Evolutionary conservation across 139 green algal genomes (phyloP).

Genomic region (Chlamydomonas incerta): DNA sequence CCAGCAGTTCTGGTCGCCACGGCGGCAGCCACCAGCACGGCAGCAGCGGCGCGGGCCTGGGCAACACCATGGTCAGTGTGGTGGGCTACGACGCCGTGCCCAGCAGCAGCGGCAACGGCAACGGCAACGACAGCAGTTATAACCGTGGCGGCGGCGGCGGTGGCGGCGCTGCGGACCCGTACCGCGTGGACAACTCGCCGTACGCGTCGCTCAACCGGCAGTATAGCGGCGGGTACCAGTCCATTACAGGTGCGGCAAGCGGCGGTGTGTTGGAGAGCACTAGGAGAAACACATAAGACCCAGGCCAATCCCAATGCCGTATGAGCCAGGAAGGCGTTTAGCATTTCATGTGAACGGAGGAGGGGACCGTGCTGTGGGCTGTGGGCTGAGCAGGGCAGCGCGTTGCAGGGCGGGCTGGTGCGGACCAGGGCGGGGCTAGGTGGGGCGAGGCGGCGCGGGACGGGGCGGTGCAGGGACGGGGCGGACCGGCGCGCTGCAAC

Average conservation of each 20-base stretch:
- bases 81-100: slow-evolving; percentile 65
- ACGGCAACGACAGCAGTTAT: not conserved
- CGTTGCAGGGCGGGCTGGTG: not conserved
- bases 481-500: no score
- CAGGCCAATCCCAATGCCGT: no score
- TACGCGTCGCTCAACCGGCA: slow-evolving; percentile 39
- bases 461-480: no score
- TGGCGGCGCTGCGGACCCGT: not conserved
- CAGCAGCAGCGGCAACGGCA: slow-evolving; percentile 21
- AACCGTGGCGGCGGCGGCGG: not conserved
- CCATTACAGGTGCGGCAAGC: slow-evolving; percentile 47
- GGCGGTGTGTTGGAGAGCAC: no score
- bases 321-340: no score
- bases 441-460: no score
- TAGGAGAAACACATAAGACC: no score
- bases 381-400: not conserved
- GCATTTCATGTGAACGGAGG: no score
- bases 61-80: slow-evolving; percentile 73
- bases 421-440: no score
- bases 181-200: slow-evolving; percentile 20
- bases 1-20: not conserved
- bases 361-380: no score
- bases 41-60: not conserved
- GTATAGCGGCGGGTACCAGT: slow-evolving; percentile 48
- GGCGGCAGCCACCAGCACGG: not conserved